Conservation (phyloP, 2,329 filamentous ascomycete species). For the Pseudovirgaria hyperparasitica region DNA sequence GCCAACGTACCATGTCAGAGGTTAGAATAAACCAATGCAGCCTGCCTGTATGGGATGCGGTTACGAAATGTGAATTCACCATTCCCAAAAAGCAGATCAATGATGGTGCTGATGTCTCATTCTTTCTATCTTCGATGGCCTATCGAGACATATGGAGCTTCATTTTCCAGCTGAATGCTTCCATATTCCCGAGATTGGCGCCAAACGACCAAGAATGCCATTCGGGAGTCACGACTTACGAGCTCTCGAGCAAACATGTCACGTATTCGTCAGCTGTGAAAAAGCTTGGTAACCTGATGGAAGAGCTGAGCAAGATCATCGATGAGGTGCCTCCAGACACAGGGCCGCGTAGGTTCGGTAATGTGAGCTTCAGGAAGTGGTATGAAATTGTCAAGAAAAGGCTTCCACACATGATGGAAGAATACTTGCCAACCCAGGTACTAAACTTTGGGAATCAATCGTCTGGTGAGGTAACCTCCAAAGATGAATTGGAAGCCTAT, state of each 20-base stretch:
- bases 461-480: constrained; percentile 30
- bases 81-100: constrained; percentile 71
- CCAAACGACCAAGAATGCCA: constrained; percentile 21
- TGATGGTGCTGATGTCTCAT: constrained; percentile 66
- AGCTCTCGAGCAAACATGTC: constrained; percentile 28
- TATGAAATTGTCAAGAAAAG: constrained; percentile 53
- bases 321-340: constrained; percentile 71
- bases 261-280: constrained; percentile 45
- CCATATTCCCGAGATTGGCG: constrained; percentile 60
- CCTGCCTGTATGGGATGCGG: constrained; percentile 12
- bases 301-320: constrained; percentile 52
- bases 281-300: constrained; percentile 53
- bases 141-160: constrained; percentile 83
- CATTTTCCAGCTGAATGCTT: constrained; percentile 76
- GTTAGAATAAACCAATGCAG: constrained; percentile 9
- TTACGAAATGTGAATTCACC: constrained; percentile 37
- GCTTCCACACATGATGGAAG: constrained; percentile 41
- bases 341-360: constrained; percentile 82
- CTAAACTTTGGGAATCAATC: constrained; percentile 20
- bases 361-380: constrained; percentile 83
- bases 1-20: constrained; percentile 11
- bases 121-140: constrained; percentile 68
- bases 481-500: constrained; percentile 63
- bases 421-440: constrained; percentile 41
- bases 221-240: constrained; percentile 40